A percentile compares a stretch with the other conserved stretches of the same genome.
Evolutionary conservation across 83 land plant genomes (phyloP).

Genomic region (Picea abies): DNA sequence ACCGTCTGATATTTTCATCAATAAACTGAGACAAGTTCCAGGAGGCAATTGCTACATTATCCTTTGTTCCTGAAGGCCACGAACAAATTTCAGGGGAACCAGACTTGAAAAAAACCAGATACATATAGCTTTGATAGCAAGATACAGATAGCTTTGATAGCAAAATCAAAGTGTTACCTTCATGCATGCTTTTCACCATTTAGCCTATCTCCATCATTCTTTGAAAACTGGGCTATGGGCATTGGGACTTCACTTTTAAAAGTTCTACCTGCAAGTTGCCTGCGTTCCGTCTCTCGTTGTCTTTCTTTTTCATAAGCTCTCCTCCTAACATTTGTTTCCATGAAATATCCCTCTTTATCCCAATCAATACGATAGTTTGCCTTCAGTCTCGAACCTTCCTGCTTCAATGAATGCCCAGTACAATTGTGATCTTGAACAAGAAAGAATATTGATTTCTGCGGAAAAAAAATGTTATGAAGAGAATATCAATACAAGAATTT

Average conservation of each 20-base stretch:
- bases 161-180: slow-evolving; percentile 2
- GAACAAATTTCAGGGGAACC: not conserved
- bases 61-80: not conserved
- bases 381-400: slow-evolving; percentile 60
- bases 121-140: not conserved
- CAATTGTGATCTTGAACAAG: not conserved
- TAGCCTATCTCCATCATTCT: not conserved
- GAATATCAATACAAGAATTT: not conserved
- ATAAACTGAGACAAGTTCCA: not conserved
- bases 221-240: not conserved
- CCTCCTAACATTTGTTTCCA: not conserved
- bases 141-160: not conserved
- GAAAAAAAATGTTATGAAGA: not conserved
- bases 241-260: not conserved
- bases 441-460: not conserved
- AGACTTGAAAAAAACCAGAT: too few species aligned
- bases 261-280: not conserved
- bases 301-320: slow-evolving; percentile 3
- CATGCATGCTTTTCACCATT: not conserved
- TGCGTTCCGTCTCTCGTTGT: slow-evolving; percentile 6
- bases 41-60: not conserved
- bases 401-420: not conserved
- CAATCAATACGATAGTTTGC: slow-evolving; percentile 63
- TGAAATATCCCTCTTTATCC: slow-evolving; percentile 57
- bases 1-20: not conserved